Base-by-base conservation (phyloP, 345 rosid genomes). In the Syzygium oleosum region DNA sequence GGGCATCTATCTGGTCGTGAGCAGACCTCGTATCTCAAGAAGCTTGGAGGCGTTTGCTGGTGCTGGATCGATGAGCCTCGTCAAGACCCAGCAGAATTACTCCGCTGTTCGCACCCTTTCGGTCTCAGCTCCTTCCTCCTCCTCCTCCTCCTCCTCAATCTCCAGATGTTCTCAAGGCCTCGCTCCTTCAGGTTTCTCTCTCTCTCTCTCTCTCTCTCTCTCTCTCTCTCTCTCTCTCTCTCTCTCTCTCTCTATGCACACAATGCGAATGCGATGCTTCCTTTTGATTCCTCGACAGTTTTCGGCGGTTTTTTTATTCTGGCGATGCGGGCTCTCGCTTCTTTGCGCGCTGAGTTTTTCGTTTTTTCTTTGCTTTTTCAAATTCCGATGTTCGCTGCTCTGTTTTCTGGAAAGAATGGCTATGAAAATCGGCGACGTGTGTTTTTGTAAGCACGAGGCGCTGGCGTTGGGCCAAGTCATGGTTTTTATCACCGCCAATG, bases 31-130 rank as follows among this genome's bases (percentile, higher is more conserved):
- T 38, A 34, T 73, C 46, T 34, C 46, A 5, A 9, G 85, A 52
- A 27, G 86, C 86, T 84, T n/a, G 46, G 59, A 14, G 8, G 86
- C 41, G 41, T 51, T 84, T 84, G 46, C 59, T 5, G 34, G 41
- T 1, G 8, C 59, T 29, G 55, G 55, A 84, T 73, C 80, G 88
- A 92, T 92, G 95, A 89, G 94, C 77, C 88, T 91, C 23, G 93
- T 94, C 59, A 92, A 94, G 89, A 88, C 90, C 85, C 95, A 94
- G 52, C 90, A 92, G 85, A 90, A 91, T 92, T 94, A 92, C 90
- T 90, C 92, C 34, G 90, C 95, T 38, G 91, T 95, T 91, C 95
- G 94, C 86, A 87, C 93, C 83, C 86, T 93, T 92, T 86, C 88
- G 90, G 86, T 91, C 93, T 54, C 92, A 91, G 80, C 95, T 7